phyloP scores from a whole-genome alignment of 805 yeast genomes.

The Cyberlindnera mrakii region DNA sequence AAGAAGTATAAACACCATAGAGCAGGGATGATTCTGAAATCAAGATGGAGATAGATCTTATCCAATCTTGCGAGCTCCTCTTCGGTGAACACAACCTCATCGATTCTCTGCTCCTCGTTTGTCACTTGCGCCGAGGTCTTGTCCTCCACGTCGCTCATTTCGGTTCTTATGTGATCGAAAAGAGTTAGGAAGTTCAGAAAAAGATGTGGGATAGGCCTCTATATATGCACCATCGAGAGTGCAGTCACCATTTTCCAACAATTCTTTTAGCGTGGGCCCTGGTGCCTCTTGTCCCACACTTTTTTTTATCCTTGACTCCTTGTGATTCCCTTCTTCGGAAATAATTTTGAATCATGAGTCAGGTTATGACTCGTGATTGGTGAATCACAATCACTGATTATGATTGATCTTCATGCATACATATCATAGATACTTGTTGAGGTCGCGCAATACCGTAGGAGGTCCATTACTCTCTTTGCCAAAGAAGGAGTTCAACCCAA shows the following conservation, averaged over 20 bases:
- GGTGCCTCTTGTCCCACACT: neutral
- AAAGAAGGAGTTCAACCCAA: too few relatives aligned
- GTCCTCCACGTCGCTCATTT: constrained; percentile 11
- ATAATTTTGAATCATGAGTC: constrained; percentile 11
- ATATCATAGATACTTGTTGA: too few relatives aligned
- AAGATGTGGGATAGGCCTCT: neutral
- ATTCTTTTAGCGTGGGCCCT: too few relatives aligned
- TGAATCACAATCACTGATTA: too few relatives aligned
- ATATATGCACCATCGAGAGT: neutral
- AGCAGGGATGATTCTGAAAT: constrained; percentile 71
- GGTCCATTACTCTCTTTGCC: too few relatives aligned
- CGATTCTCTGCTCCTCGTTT: constrained; percentile 4
- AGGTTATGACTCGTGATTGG: neutral
- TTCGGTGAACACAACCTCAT: constrained; percentile 14
- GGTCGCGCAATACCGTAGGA: too few relatives aligned
- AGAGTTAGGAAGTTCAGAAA: neutral
- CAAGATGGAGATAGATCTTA: constrained; percentile 55
- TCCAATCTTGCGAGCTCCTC: constrained; percentile 37
- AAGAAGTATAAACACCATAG: constrained; percentile 75
- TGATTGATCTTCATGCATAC: too few relatives aligned
- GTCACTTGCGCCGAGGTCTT: constrained; percentile 6
- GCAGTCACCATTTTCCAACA: too few relatives aligned
- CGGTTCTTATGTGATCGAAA: neutral
- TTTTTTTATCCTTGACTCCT: constrained; percentile 4
- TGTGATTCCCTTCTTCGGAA: constrained; percentile 5